Percentiles rank a stretch among this genome's conserved stretches.
Conservation (phyloP, 78 protist genomes). For the Dictyostelium brefeldianum region DNA sequence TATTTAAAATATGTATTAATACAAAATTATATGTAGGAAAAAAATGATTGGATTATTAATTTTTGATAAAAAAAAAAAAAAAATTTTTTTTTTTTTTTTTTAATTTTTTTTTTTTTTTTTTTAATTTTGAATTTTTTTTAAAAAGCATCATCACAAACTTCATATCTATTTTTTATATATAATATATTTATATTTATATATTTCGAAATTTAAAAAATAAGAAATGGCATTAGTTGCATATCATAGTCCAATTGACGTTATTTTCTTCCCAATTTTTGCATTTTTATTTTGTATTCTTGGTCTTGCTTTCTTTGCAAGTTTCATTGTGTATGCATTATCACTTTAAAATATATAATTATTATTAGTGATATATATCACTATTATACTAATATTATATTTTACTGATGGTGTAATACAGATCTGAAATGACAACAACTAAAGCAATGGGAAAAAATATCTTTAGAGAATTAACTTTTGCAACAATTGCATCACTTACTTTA, state of each 20-base stretch:
- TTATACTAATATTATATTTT: background rate
- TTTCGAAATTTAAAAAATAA: background rate
- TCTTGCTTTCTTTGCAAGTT: constrained; percentile 52
- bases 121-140: no score
- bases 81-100: background rate
- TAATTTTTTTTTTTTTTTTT: background rate
- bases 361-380: background rate
- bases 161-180: background rate
- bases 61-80: no score
- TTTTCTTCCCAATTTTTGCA: constrained; percentile 57
- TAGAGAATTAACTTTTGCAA: constrained; percentile 36
- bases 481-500: constrained; percentile 45
- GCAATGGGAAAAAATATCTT: constrained; percentile 24
- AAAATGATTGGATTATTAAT: no score
- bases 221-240: constrained; percentile 37
- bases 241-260: constrained; percentile 46
- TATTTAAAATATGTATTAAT: no score
- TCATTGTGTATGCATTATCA: constrained; percentile 46
- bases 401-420: constrained; percentile 36
- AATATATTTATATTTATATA: background rate
- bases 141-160: background rate
- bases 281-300: constrained; percentile 59
- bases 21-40: no score
- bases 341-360: background rate
- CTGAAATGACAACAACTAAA: constrained; percentile 27